A percentile compares a stretch with the other conserved stretches of the same genome.
Evolutionary conservation across 768 basidiomycete species (phyloP).

Genomic region (Pleurotus platypus): DNA sequence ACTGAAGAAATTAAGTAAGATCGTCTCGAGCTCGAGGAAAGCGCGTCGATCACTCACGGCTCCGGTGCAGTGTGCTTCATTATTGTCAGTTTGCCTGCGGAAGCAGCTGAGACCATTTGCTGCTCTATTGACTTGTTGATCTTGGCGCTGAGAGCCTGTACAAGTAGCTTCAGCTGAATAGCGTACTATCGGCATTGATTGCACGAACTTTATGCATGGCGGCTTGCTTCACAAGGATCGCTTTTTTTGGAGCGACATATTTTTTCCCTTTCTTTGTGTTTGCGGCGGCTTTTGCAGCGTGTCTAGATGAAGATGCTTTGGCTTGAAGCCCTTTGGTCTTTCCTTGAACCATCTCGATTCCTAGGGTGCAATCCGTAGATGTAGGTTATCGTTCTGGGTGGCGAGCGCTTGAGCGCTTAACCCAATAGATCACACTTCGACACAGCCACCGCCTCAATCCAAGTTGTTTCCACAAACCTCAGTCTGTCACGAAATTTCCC

Average conservation of each 20-base stretch:
- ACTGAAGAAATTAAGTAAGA: no score
- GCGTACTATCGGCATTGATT: background rate
- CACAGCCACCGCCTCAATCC: background rate
- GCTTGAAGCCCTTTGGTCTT: slow-evolving; percentile 73
- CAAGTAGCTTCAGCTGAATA: background rate
- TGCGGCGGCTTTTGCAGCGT: slow-evolving; percentile 63
- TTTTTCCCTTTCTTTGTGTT: slow-evolving; percentile 78
- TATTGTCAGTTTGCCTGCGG: slow-evolving; percentile 85
- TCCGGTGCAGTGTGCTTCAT: slow-evolving; percentile 70
- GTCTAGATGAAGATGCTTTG: slow-evolving; percentile 53
- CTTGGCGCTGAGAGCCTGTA: slow-evolving; percentile 79
- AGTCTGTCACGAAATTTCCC: no score
- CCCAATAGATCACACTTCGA: background rate
- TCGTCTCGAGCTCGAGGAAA: no score
- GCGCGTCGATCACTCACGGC: slow-evolving; percentile 20
- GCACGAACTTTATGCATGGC: slow-evolving; percentile 68
- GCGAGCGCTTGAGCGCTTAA: background rate
- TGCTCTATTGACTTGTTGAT: slow-evolving; percentile 90
- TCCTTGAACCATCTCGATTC: slow-evolving; percentile 71
- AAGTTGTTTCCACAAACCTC: no score
- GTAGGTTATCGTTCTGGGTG: background rate
- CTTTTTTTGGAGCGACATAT: slow-evolving; percentile 80
- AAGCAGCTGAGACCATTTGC: slow-evolving; percentile 88
- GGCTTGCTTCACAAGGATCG: slow-evolving; percentile 65
- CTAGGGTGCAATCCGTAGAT: slow-evolving; percentile 1